Base-by-base conservation (phyloP, 2,329 filamentous ascomycete genomes). In the Venturiaceae sp. region DNA sequence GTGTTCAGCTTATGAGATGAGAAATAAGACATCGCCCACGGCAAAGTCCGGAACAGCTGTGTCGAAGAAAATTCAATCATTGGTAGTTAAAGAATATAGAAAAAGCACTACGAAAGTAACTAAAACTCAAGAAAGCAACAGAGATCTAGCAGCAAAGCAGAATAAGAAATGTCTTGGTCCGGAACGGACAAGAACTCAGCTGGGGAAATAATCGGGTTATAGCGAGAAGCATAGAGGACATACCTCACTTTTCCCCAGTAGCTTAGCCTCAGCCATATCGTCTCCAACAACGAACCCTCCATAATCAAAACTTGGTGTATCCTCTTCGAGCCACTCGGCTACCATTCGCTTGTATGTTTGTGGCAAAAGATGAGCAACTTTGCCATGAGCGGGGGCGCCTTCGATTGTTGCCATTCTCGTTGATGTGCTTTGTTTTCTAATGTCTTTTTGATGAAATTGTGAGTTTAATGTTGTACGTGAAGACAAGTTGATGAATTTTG, bases 301-400 rank as follows among this genome's bases (percentile, higher is more conserved):
- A 71, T 96, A 96, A 79, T 99, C 94, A 74, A 96, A 92, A 57
- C 90, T 94, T 4, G 94, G 94, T 3, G 91, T 95, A 76, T 99
- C 94, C 75, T 99, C 94, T 67, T 91, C 88, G 14, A 96, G 86
- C 94, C 94, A 99, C 67, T 82, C 76, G 26, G 86, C 82, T 62
- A 96, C 83, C 64, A 86, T 82, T 54, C 85, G 81, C 71, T 92
- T 95, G 84, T 90, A 96, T 63, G 85, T 88, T 23, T 85, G 82
- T 0, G 92, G 92, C 46, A 97, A 84, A 63, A 97, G 83, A 71
- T 95, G 84, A 19, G 82, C 78, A 34, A 84, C 77, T 59, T 80
- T 78, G 63, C 84, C 84, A 64, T 84, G 77, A 55, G 72, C 69
- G 13, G 80, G 77, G 14, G 82, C 82, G 56, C 82, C 83, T 79